phyloP scores from a whole-genome alignment of 352 stramenopile species.

The Phytophthora tentaculata region DNA sequence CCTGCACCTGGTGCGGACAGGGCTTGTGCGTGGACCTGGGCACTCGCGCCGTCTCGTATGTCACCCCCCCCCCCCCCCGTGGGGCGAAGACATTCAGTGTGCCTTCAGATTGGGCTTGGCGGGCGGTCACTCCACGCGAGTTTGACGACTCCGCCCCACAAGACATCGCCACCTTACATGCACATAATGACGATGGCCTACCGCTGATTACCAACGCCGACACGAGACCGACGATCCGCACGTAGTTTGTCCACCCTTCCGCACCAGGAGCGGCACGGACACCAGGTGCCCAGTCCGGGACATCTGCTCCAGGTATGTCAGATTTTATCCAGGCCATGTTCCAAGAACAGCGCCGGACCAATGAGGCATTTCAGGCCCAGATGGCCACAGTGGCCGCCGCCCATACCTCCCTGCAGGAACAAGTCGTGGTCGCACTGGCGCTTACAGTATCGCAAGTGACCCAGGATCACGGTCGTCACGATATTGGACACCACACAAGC shows the following conservation, averaged over 20 bases:
- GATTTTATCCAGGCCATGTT: no score
- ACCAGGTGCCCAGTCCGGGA: background rate
- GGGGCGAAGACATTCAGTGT: background rate
- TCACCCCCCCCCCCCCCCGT: background rate
- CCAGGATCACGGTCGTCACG: no score
- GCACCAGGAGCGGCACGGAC: no score
- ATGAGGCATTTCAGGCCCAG: background rate
- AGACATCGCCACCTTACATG: background rate
- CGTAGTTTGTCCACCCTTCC: background rate
- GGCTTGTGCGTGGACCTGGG: background rate
- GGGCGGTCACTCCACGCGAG: background rate
- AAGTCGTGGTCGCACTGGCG: no score
- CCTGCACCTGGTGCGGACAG: background rate
- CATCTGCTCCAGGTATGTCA: background rate
- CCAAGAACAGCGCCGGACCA: background rate
- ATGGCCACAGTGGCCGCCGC: no score
- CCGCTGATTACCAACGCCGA: background rate
- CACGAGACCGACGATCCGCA: background rate
- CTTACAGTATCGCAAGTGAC: no score
- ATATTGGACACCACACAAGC: no score
- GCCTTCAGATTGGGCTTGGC: background rate
- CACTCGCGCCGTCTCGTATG: background rate
- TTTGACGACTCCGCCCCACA: background rate
- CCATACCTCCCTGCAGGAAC: no score
- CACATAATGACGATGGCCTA: background rate